Evolutionary conservation across 805 yeast genomes (phyloP), one percentile per base, ranked within the genome.

Genomic region (Scheffersomyces amazonensis): DNA sequence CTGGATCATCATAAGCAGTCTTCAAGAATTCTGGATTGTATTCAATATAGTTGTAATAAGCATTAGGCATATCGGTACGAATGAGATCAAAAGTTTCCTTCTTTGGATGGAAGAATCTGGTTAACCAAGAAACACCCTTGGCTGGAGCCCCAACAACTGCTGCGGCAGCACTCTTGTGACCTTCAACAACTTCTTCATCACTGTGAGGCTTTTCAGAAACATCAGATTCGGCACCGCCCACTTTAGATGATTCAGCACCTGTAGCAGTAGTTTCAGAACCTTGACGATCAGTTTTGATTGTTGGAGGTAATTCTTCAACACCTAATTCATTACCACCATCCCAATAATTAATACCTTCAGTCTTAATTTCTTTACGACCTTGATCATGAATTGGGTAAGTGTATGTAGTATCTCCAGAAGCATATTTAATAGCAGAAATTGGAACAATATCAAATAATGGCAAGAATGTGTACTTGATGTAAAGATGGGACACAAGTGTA

Each of bases 391-490:
- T 62, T 49, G 89, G 87, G 54, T 84, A 84, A n/a, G 49, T 50
- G 42, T 54, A 61, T 5, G 66, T 64, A 11, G 55, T 29, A 44
- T 72, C 75, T 35, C 70, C 73, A 36, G 70, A 60, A 29, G 73
- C 72, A 44, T 69, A 71, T 45, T 64, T 68, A 42, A 78, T 62
- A 5, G 79, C 88, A 35, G 83, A 78, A 36, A 85, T 56, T 43
- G 93, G 95, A 37, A 86, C 87, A 30, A 73, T 62, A 37, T 85
- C 88, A 38, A 80, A 65, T 41, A 84, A 57, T 23, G 87, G 82
- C 34, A 78, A 71, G 58, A 83, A 83, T 44, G 59, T 73, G 59
- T 72, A 58, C 54, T 78, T 79, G 52, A 78, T 66, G 56, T 71
- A 81, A 21, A 84, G 42, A 53, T 84, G 91, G 21, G 75, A 64